A percentile compares a stretch with the other conserved stretches of the same genome.
These are phyloP conservation scores for Linderniella brevidens DNA, from an alignment of 257 asterid species.

Conservation along the genomic window DNA sequence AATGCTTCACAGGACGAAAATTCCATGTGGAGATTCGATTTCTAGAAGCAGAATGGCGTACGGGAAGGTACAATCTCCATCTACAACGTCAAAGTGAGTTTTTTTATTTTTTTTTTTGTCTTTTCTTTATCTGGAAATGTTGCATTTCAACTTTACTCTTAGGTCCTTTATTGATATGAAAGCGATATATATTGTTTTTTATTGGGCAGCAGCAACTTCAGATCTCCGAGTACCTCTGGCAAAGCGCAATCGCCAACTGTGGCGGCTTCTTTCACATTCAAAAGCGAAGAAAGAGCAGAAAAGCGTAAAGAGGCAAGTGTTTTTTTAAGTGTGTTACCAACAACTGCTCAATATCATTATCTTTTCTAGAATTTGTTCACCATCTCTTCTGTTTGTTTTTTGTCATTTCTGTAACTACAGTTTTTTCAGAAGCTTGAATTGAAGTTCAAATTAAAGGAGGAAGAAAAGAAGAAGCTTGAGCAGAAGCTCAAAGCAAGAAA, in stretches of 20 bases:
- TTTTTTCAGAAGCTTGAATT: conserved; percentile 61
- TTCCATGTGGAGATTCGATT: conserved; percentile 15
- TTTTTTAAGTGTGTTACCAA: neutral
- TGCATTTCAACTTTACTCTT: too few relatives aligned
- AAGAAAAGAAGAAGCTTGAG: conserved; percentile 26
- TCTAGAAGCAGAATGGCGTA: conserved; percentile 17
- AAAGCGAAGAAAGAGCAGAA: conserved; percentile 75
- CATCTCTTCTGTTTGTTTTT: conserved; percentile 8
- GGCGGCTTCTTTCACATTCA: conserved; percentile 35
- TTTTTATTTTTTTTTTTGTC: too few relatives aligned
- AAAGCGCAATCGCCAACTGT: conserved; percentile 16
- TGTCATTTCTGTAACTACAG: conserved; percentile 15
- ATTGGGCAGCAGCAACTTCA: conserved; percentile 5
- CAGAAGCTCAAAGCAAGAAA: conserved; percentile 32
- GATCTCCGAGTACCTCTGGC: conserved; percentile 18
- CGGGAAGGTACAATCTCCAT: conserved; percentile 16
- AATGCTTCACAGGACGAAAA: conserved; percentile 27
- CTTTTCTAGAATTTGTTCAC: neutral
- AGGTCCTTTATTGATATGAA: too few relatives aligned
- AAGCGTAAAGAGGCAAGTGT: conserved; percentile 77
- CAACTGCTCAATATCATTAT: conserved; percentile 1
- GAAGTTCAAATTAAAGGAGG: conserved; percentile 28
- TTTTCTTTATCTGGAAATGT: neutral
- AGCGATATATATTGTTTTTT: too few relatives aligned
- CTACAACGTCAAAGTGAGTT: conserved; percentile 15